Percentiles rank a stretch among this genome's conserved stretches.
Evolutionary conservation across 2,329 filamentous ascomycete species (phyloP).

Genomic region (Xylariales sp.): DNA sequence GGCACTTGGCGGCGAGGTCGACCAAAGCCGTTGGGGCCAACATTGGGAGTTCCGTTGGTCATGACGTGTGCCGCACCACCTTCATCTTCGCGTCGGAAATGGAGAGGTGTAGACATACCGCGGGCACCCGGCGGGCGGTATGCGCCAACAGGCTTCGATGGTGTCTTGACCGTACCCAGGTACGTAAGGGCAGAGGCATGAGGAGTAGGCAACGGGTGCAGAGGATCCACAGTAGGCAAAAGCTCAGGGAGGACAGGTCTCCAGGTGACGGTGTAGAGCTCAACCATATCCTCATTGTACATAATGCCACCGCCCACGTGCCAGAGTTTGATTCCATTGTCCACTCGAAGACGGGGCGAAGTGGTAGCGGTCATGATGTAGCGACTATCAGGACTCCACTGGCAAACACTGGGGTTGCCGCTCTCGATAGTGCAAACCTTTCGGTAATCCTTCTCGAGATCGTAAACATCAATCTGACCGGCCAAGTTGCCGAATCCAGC

Average conservation of each 20-base stretch:
- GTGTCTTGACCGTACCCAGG: slow-evolving; percentile 83
- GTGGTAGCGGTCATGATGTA: slow-evolving; percentile 98
- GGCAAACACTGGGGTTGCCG: slow-evolving; percentile 91
- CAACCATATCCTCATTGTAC: slow-evolving; percentile 93
- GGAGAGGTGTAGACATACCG: slow-evolving; percentile 80
- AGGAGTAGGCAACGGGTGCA: slow-evolving; percentile 69
- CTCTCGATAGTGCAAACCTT: slow-evolving; percentile 94
- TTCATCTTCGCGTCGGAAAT: slow-evolving; percentile 97
- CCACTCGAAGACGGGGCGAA: slow-evolving; percentile 88
- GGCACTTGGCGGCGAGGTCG: slow-evolving; percentile 73
- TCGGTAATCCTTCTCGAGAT: slow-evolving; percentile 86
- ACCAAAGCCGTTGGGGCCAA: slow-evolving; percentile 76
- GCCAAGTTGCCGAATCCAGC: slow-evolving; percentile 97
- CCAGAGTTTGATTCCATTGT: slow-evolving; percentile 95
- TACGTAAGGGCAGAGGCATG: slow-evolving; percentile 81
- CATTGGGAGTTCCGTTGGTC: slow-evolving; percentile 71
- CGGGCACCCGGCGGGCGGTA: slow-evolving; percentile 94
- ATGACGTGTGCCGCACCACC: slow-evolving; percentile 82
- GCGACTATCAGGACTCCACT: slow-evolving; percentile 94
- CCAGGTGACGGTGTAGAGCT: slow-evolving; percentile 90
- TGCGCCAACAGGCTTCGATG: slow-evolving; percentile 93
- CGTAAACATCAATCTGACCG: slow-evolving; percentile 96
- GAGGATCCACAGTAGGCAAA: slow-evolving; percentile 62
- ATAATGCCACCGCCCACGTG: slow-evolving; percentile 84
- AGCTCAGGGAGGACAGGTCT: slow-evolving; percentile 65